Conservation (phyloP, 2,329 filamentous ascomycete species). For the Phoma sp. region DNA sequence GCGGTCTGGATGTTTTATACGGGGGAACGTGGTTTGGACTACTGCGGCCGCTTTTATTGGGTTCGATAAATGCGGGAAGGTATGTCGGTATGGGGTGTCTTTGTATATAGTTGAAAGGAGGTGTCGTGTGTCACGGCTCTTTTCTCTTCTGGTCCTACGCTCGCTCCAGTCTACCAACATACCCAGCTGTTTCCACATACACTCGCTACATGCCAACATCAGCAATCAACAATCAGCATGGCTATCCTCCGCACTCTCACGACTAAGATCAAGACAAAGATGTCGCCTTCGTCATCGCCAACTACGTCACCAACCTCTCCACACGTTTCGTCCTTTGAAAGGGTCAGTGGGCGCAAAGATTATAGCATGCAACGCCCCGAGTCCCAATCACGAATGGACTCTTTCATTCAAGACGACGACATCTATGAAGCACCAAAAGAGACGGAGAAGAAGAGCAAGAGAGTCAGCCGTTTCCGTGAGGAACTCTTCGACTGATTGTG, state of each 20-base stretch:
- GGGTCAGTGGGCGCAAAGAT: slow-evolving; percentile 32
- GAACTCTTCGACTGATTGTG: slow-evolving; percentile 22
- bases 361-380: slow-evolving; percentile 23
- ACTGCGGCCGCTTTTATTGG: slow-evolving; percentile 22
- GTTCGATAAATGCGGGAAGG: slow-evolving; percentile 17
- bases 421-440: slow-evolving; percentile 21
- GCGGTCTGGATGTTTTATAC: slow-evolving; percentile 20
- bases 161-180: not conserved
- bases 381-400: slow-evolving; percentile 26
- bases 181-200: not conserved
- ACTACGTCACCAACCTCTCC: slow-evolving; percentile 31
- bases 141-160: slow-evolving; percentile 1
- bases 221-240: slow-evolving; percentile 27
- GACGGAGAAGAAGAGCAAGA: slow-evolving; percentile 29
- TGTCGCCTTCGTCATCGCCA: slow-evolving; percentile 35
- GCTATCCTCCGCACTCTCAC: slow-evolving; percentile 41
- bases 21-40: slow-evolving; percentile 22
- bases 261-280: slow-evolving; percentile 40
- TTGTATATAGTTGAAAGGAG: slow-evolving; percentile 17
- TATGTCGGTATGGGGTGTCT: slow-evolving; percentile 14
- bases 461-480: slow-evolving; percentile 43
- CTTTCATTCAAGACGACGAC: slow-evolving; percentile 28
- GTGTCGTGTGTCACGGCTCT: slow-evolving; percentile 10
- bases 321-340: slow-evolving; percentile 30
- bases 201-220: slow-evolving; percentile 12